Evolutionary conservation across 176 grass and related monocot species (phyloP).

Genomic region (Leersia perrieri): DNA sequence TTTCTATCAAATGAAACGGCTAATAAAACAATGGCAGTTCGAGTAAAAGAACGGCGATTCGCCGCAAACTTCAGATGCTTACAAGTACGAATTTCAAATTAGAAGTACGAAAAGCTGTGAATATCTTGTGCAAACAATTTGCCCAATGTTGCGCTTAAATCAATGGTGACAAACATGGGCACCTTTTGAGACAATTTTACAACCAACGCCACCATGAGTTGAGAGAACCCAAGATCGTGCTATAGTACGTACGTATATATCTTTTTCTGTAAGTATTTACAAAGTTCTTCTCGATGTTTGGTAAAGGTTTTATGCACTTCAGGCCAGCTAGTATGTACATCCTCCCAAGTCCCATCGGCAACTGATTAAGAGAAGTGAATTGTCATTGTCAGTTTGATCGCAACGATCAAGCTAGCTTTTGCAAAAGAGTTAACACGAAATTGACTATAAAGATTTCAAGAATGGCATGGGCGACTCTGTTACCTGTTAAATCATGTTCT

Average conservation of each 20-base stretch:
- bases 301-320: conserved; percentile 15
- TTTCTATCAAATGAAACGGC: background rate
- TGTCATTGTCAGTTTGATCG: background rate
- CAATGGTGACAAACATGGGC: background rate
- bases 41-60: background rate
- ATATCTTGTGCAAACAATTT: background rate
- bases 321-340: conserved; percentile 36
- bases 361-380: conserved; percentile 6
- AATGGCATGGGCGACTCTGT: background rate
- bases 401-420: background rate
- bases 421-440: background rate
- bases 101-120: background rate
- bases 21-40: too few relatives aligned
- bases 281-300: conserved; percentile 28
- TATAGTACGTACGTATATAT: background rate
- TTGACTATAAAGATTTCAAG: background rate
- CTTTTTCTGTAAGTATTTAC: conserved; percentile 41
- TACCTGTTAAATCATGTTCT: conserved; percentile 58
- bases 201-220: conserved; percentile 10
- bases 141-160: background rate
- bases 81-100: background rate
- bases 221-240: background rate
- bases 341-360: background rate
- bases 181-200: background rate
- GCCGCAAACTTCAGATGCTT: background rate